Base-by-base conservation (phyloP, 1,139 yeast species). In the Pichia sp. region DNA sequence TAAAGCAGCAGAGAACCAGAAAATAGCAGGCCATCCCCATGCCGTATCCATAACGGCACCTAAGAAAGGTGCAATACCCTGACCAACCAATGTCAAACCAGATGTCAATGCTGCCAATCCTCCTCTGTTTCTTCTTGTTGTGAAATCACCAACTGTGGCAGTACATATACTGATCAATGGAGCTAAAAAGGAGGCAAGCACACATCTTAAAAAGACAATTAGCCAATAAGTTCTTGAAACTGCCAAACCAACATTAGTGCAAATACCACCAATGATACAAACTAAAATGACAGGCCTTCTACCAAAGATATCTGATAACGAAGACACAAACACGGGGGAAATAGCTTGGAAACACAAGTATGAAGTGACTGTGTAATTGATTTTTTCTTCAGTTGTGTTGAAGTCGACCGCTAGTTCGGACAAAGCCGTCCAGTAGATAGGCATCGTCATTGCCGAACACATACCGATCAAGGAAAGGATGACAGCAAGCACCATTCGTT, bases 1-100 rank as follows among this genome's bases (percentile, higher is more conserved):
- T 4, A 82, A 76, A 20, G 85, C 79, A 4, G 85, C 81, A 44
- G 85, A 65, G 53, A 86, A 84, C 79, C 88, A 83, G 59, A 87
- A 88, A 20, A 86, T 80, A 0, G 88, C 81, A 50, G 89, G 72
- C 94, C 95, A 87, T 11, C 77, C 75, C 71, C 84, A 77, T 70
- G 77, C 43, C 2, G 77, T 66, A 3, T 82, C 76, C 33, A 87
- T 63, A 0, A 75, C 78, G 8, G 91, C 86, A 19, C 96, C 96
- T 22, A 87, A 66, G 12, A 87, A 66, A 0, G 94, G 89, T 7
- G 95, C 91, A 51, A 85, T 71, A 0, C 88, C 89, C 57, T 81
- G 85, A 1, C 94, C 95, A 18, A 85, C 58, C 9, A 85, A 70
- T 4, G 82, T 76, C n/a, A 82, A 67, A 0, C 94, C 94, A 15